Conservation (phyloP, 345 rosid genomes). For the Euphorbia peplus region DNA sequence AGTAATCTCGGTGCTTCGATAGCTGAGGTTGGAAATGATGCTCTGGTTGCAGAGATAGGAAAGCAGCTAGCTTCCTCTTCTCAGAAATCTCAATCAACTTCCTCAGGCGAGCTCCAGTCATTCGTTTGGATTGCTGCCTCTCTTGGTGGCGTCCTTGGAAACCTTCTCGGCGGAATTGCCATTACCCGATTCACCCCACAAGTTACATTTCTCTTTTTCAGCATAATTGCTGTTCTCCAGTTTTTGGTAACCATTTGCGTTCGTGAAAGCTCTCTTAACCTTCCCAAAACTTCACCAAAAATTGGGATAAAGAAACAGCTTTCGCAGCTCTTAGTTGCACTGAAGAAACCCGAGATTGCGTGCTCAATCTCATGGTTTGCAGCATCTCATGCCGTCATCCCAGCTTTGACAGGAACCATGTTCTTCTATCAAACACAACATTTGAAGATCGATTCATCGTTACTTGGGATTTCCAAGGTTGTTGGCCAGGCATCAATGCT, state of each 20-base stretch:
- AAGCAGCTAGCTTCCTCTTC: slow-evolving; percentile 34
- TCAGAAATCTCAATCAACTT: slow-evolving; percentile 34
- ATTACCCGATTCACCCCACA: slow-evolving; percentile 45
- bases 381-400: slow-evolving; percentile 66
- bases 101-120: slow-evolving; percentile 68
- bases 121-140: slow-evolving; percentile 83
- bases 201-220: slow-evolving; percentile 55
- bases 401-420: slow-evolving; percentile 84
- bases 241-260: slow-evolving; percentile 54
- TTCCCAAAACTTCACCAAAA: slow-evolving; percentile 46
- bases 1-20: slow-evolving; percentile 87
- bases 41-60: slow-evolving; percentile 78
- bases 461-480: slow-evolving; percentile 77
- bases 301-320: slow-evolving; percentile 59
- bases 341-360: slow-evolving; percentile 61
- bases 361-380: slow-evolving; percentile 71
- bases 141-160: slow-evolving; percentile 84
- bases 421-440: slow-evolving; percentile 84
- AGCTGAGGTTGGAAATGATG: slow-evolving; percentile 92
- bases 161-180: slow-evolving; percentile 68
- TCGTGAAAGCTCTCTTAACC: slow-evolving; percentile 59
- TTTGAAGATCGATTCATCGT: slow-evolving; percentile 51
- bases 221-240: slow-evolving; percentile 48
- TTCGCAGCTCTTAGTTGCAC: slow-evolving; percentile 49
- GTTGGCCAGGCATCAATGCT: slow-evolving; percentile 81